Conservation (phyloP, 2,329 filamentous ascomycete species). For the Rhytidhysteron rufulum region DNA sequence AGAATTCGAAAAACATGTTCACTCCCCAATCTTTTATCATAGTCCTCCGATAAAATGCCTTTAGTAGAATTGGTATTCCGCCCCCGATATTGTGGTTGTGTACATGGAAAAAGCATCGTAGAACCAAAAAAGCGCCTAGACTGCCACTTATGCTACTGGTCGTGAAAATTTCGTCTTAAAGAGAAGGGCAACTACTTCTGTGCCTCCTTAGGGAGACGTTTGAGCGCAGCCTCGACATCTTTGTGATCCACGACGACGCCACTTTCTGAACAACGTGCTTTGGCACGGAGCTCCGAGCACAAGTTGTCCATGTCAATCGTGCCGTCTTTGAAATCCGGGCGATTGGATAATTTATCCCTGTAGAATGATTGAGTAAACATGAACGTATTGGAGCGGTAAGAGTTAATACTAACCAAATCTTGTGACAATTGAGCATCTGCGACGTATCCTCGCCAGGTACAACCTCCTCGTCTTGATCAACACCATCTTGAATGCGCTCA, state of each 20-base stretch:
- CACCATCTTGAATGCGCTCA: conserved; percentile 68
- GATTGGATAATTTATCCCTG: conserved; percentile 87
- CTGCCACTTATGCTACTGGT: neutral
- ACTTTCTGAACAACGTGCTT: conserved; percentile 89
- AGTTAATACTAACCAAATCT: conserved; percentile 73
- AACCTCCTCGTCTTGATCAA: conserved; percentile 64
- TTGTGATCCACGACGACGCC: conserved; percentile 86
- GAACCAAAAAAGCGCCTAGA: neutral
- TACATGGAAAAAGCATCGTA: conserved; percentile 1
- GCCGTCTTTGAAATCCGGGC: conserved; percentile 81
- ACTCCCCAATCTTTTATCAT: too few relatives aligned
- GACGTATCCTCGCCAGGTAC: conserved; percentile 58
- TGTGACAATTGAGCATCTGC: conserved; percentile 76
- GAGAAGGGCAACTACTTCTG: conserved; percentile 6
- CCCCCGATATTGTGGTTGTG: too few relatives aligned
- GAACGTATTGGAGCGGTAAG: conserved; percentile 3
- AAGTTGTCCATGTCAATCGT: conserved; percentile 92
- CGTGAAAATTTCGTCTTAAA: neutral
- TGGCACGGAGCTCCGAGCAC: conserved; percentile 88
- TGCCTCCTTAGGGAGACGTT: conserved; percentile 38
- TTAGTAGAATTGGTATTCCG: neutral
- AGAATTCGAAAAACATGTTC: neutral
- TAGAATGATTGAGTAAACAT: conserved; percentile 30
- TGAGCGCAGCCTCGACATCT: conserved; percentile 69
- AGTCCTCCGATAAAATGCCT: too few relatives aligned